Evolutionary conservation across 2,329 filamentous ascomycete species (phyloP).

Genomic region (Fusarium oxysporum): DNA sequence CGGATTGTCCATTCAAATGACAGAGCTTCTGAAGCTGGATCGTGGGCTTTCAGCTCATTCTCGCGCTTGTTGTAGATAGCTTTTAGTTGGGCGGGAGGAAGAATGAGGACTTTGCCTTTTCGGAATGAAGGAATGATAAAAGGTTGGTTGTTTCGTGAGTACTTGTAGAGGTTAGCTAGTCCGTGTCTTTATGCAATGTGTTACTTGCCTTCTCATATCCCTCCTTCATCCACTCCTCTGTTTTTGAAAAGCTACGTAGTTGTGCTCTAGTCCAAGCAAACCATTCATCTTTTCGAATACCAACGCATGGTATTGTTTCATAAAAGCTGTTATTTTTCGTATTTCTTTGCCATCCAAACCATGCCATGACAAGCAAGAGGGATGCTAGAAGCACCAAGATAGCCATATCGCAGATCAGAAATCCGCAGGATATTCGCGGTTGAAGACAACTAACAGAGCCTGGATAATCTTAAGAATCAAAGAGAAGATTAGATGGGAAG

Average conservation of each 20-base stretch:
- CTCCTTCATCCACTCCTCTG: not conserved
- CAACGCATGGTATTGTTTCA: not conserved
- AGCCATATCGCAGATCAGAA: not conserved
- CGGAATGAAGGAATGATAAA: not conserved
- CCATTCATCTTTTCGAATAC: not conserved
- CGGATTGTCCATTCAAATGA: not conserved
- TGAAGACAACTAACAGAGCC: not conserved
- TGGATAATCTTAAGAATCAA: not conserved
- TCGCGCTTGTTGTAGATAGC: not conserved
- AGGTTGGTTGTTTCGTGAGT: not conserved
- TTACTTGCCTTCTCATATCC: not conserved
- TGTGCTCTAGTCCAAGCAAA: not conserved
- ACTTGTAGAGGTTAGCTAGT: not conserved
- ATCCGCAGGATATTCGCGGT: too few relatives aligned
- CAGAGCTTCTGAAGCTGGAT: not conserved
- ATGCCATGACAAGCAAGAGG: not conserved
- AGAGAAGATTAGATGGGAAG: not conserved
- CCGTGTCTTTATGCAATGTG: rapidly evolving
- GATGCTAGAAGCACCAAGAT: rapidly evolving
- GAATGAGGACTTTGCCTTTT: not conserved
- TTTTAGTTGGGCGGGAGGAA: not conserved
- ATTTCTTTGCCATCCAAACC: not conserved
- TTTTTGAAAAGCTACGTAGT: not conserved
- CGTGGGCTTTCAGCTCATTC: not conserved
- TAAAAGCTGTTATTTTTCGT: not conserved